Evolutionary conservation across 2,329 filamentous ascomycete genomes (phyloP).

Genomic region (Paracorniculantispora psalliotae): DNA sequence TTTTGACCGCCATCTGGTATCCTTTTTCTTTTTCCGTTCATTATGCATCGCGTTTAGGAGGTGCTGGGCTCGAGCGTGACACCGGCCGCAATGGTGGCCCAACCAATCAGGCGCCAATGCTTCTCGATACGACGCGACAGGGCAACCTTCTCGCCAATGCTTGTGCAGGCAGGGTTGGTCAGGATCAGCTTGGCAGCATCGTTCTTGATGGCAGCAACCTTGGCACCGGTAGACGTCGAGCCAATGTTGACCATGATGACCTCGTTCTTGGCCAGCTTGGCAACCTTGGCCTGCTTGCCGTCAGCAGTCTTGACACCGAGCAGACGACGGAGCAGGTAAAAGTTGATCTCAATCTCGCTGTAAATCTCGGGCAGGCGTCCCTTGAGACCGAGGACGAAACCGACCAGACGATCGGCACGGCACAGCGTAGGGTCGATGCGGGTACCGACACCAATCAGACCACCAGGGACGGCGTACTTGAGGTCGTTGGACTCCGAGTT

Average conservation of each 20-base stretch:
- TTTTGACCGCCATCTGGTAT: neutral
- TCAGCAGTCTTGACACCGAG: constrained; percentile 97
- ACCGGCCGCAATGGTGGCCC: constrained; percentile 72
- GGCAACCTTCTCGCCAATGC: constrained; percentile 96
- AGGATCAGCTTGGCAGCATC: constrained; percentile 94
- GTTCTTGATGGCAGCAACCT: constrained; percentile 94
- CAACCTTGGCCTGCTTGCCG: constrained; percentile 98
- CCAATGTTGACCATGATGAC: constrained; percentile 99
- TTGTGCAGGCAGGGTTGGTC: constrained; percentile 92
- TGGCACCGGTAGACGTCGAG: constrained; percentile 93
- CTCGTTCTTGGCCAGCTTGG: constrained; percentile 96
- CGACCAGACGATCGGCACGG: constrained; percentile 96
- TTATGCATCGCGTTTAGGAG: constrained; percentile 27
- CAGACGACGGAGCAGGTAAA: constrained; percentile 91
- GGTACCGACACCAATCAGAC: constrained; percentile 96
- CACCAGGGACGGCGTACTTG: constrained; percentile 96
- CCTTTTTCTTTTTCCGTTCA: neutral
- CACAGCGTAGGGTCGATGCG: constrained; percentile 96
- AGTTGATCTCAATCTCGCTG: constrained; percentile 98
- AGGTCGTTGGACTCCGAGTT: constrained; percentile 98
- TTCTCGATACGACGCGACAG: constrained; percentile 96
- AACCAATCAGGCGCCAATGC: constrained; percentile 94
- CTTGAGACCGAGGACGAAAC: constrained; percentile 93
- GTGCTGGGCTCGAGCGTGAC: constrained; percentile 49
- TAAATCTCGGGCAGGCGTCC: constrained; percentile 94